Conservation (phyloP, 1,139 yeast genomes). For the Kluyveromyces marxianus region DNA sequence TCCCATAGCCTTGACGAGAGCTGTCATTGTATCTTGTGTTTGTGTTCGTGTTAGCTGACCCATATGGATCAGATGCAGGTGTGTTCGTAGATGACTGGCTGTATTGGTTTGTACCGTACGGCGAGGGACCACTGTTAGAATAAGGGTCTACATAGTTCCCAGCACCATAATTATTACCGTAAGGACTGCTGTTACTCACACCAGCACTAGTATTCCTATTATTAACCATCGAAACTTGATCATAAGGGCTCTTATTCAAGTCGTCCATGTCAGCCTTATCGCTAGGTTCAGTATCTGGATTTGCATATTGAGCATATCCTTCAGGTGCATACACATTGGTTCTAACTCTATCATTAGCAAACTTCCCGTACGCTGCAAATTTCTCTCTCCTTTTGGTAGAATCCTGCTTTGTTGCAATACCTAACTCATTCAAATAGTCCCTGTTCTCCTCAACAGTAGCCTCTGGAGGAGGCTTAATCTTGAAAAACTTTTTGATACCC, state of each 20-base stretch:
- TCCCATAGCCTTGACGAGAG: too few relatives aligned
- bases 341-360: conserved; percentile 43
- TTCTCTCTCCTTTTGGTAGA: conserved; percentile 40
- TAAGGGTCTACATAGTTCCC: background rate
- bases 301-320: conserved; percentile 33
- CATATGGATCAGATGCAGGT: too few relatives aligned
- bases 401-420: conserved; percentile 43
- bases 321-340: conserved; percentile 40
- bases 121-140: background rate
- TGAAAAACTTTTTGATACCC: conserved; percentile 44
- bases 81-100: too few relatives aligned
- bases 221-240: conserved; percentile 7
- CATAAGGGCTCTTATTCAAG: conserved; percentile 17
- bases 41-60: too few relatives aligned
- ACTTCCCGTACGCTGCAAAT: conserved; percentile 59
- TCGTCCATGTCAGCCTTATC: conserved; percentile 12
- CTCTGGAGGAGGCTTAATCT: conserved; percentile 46
- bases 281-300: conserved; percentile 12
- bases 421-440: conserved; percentile 44
- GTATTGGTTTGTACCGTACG: background rate
- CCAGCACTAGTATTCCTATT: conserved; percentile 1
- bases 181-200: background rate
- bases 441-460: conserved; percentile 51
- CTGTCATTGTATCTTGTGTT: too few relatives aligned
- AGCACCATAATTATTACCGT: conserved; percentile 4